A percentile compares a stretch with the other conserved stretches of the same genome.
These are phyloP conservation scores for Pseudonectria buxi DNA, from an alignment of 2,329 filamentous ascomycete species.

Conservation along the genomic window DNA sequence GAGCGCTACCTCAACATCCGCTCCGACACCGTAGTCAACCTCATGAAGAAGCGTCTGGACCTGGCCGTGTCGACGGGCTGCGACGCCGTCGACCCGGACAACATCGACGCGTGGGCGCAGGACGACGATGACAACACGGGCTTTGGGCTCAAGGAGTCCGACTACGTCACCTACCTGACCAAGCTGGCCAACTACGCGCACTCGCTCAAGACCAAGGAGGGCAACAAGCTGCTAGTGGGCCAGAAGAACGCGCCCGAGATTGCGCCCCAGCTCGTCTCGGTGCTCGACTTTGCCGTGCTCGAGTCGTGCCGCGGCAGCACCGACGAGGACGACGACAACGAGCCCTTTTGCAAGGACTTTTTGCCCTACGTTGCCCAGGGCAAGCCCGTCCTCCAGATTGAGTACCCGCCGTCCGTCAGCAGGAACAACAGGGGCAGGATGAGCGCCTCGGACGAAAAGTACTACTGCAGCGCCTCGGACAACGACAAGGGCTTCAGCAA, in stretches of 20 bases:
- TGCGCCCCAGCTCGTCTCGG: conserved; percentile 15
- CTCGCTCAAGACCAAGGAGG: conserved; percentile 17
- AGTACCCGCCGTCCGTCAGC: conserved; percentile 25
- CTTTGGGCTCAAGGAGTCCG: conserved; percentile 21
- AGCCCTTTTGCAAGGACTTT: conserved; percentile 25
- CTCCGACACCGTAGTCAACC: conserved; percentile 16
- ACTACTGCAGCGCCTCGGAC: conserved; percentile 18
- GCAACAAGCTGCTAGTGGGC: conserved; percentile 23
- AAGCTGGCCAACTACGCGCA: conserved; percentile 24
- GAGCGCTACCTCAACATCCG: conserved; percentile 27
- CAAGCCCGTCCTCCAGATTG: conserved; percentile 29
- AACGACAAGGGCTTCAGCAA: conserved; percentile 26
- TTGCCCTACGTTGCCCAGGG: conserved; percentile 21
- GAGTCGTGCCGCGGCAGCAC: conserved; percentile 27
- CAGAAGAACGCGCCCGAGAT: conserved; percentile 28
- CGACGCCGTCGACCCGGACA: conserved; percentile 30
- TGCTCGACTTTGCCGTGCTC: conserved; percentile 30
- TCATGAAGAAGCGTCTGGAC: conserved; percentile 26
- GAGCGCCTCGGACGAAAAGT: conserved; percentile 17
- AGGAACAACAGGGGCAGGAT: conserved; percentile 12
- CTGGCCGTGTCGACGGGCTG: conserved; percentile 23
- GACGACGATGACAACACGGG: conserved; percentile 21
- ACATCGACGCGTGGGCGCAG: conserved; percentile 26
- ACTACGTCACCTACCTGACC: conserved; percentile 25
- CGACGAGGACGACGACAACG: conserved; percentile 9